Conservation (phyloP, 257 asterid species). For the Scutellaria galericulata region DNA sequence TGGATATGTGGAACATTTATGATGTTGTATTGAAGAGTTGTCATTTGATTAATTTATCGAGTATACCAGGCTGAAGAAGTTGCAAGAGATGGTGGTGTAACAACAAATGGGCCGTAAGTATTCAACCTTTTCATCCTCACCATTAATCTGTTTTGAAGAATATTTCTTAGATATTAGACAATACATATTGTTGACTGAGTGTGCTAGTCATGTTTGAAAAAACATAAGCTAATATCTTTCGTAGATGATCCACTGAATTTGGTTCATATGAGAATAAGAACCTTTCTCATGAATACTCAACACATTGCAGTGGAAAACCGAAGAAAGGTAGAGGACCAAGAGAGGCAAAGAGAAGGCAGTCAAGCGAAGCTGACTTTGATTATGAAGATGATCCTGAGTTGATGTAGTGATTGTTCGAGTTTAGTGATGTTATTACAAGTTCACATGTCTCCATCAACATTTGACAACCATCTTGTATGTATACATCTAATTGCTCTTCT, state of each 20-base stretch:
- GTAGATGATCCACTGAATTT: not conserved
- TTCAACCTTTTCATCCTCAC: slow-evolving; percentile 16
- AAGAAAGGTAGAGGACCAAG: slow-evolving; percentile 90
- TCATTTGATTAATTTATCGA: slow-evolving; percentile 29
- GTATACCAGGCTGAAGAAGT: slow-evolving; percentile 85
- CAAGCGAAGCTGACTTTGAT: slow-evolving; percentile 87
- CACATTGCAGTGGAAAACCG: slow-evolving; percentile 76
- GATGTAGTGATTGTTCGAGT: slow-evolving; percentile 48
- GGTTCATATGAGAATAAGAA: not conserved
- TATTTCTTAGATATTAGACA: not conserved
- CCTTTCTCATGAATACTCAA: slow-evolving; percentile 4
- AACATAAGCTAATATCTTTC: not conserved
- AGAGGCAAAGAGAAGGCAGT: slow-evolving; percentile 90
- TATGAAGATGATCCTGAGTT: slow-evolving; percentile 95
- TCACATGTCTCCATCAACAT: not conserved
- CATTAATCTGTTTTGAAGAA: not conserved
- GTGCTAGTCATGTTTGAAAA: not conserved
- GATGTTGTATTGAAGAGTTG: not conserved
- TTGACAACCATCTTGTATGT: slow-evolving; percentile 1
- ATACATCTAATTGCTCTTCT: slow-evolving; percentile 32
- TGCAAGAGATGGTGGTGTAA: slow-evolving; percentile 80
- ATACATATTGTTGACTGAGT: not conserved
- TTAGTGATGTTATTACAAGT: not conserved
- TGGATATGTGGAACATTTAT: slow-evolving; percentile 1
- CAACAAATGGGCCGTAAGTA: slow-evolving; percentile 85